phyloP scores from a whole-genome alignment of 371 early-diverging fungal species.

The Saksenaea vasiformis region DNA sequence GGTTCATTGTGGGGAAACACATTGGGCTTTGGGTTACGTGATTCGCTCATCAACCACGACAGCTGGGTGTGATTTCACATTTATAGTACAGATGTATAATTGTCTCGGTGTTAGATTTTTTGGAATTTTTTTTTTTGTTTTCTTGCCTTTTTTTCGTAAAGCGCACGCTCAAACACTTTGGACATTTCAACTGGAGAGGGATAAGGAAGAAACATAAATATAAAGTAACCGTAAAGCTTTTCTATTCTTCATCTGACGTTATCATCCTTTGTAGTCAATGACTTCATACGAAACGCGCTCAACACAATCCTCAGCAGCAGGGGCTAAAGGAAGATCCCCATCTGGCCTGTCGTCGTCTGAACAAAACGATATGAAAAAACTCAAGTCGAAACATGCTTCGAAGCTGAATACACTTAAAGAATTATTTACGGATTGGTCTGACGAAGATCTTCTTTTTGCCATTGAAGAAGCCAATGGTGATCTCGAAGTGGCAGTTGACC shows the following conservation, averaged over 20 bases:
- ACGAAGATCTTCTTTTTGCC: slow-evolving; percentile 84
- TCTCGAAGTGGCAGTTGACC: slow-evolving; percentile 74
- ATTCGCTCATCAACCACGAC: slow-evolving; percentile 1
- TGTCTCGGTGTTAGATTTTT: slow-evolving; percentile 5
- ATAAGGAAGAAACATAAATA: neutral
- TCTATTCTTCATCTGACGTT: neutral
- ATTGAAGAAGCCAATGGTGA: slow-evolving; percentile 89
- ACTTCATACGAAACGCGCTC: slow-evolving; percentile 8
- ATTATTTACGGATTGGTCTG: slow-evolving; percentile 89
- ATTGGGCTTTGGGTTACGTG: neutral
- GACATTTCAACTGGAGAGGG: slow-evolving; percentile 6
- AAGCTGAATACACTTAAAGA: slow-evolving; percentile 76
- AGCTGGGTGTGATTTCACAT: slow-evolving; percentile 3
- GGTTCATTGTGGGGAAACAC: neutral
- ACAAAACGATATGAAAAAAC: slow-evolving; percentile 66
- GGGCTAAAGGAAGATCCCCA: slow-evolving; percentile 7
- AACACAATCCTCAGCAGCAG: slow-evolving; percentile 6
- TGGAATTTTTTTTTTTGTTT: slow-evolving; percentile 5
- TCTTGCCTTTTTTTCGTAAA: slow-evolving; percentile 2
- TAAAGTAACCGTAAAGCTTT: neutral
- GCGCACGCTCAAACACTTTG: slow-evolving; percentile 2
- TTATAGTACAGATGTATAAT: neutral
- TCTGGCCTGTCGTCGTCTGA: slow-evolving; percentile 30
- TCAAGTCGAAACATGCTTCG: slow-evolving; percentile 64
- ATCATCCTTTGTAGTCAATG: slow-evolving; percentile 12